Percentiles rank a stretch among this genome's conserved stretches.
These are phyloP conservation scores for Cryptococcus hybrid DNA, from an alignment of 1,284 basidiomycete genomes.

Conservation along the genomic window DNA sequence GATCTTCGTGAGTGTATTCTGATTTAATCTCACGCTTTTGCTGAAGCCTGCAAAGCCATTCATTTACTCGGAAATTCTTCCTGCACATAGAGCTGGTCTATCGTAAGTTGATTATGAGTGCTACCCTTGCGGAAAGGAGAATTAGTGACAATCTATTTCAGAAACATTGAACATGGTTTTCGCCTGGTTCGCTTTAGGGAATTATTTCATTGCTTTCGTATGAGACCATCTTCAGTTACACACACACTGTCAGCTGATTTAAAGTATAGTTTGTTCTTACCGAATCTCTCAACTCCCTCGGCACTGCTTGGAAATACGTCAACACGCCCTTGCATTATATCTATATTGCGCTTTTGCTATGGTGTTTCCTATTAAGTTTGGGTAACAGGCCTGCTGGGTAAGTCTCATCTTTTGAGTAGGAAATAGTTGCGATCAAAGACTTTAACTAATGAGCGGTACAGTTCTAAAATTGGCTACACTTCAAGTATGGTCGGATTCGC, in stretches of 20 bases:
- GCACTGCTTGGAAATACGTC: slow-evolving; percentile 66
- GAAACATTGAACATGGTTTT: slow-evolving; percentile 84
- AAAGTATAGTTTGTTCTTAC: slow-evolving; percentile 59
- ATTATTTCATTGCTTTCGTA: slow-evolving; percentile 84
- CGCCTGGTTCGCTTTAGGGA: slow-evolving; percentile 86
- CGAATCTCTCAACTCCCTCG: slow-evolving; percentile 71
- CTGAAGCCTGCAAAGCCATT: slow-evolving; percentile 55
- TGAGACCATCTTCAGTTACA: slow-evolving; percentile 8
- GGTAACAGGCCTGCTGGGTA: slow-evolving; percentile 90
- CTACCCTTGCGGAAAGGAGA: background rate
- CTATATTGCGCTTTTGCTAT: slow-evolving; percentile 78
- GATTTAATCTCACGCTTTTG: background rate
- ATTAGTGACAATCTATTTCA: slow-evolving; percentile 5
- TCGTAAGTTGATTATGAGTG: slow-evolving; percentile 46
- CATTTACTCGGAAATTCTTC: slow-evolving; percentile 81
- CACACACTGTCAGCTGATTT: background rate
- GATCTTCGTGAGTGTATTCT: slow-evolving; percentile 58
- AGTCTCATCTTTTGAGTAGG: slow-evolving; percentile 45
- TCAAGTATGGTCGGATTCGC: slow-evolving; percentile 73
- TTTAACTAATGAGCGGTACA: slow-evolving; percentile 35
- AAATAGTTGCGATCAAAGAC: background rate
- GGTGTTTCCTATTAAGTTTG: slow-evolving; percentile 95
- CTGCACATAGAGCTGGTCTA: slow-evolving; percentile 94
- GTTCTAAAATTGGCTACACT: slow-evolving; percentile 81
- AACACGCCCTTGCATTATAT: slow-evolving; percentile 62